Conservation (phyloP, 805 yeast genomes). For the Saturnispora mendoncae region DNA sequence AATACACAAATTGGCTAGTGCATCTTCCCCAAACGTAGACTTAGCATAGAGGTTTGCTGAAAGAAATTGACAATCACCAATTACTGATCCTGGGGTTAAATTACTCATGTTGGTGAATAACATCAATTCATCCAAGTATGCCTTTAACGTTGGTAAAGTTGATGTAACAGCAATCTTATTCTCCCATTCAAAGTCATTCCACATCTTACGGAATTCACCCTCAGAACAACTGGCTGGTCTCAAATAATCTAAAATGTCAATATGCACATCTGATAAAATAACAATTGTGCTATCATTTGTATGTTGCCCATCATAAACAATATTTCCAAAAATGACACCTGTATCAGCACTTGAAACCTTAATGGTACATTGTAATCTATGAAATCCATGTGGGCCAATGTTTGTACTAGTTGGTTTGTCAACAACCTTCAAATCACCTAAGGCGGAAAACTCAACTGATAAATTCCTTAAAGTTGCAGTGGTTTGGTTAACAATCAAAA, state of each 20-base stretch:
- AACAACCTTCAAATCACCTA: conserved; percentile 91
- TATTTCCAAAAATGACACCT: conserved; percentile 95
- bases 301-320: conserved; percentile 92
- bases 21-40: conserved; percentile 95
- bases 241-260: conserved; percentile 95
- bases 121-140: conserved; percentile 67
- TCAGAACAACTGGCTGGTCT: conserved; percentile 91
- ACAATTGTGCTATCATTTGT: conserved; percentile 85
- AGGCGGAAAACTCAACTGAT: conserved; percentile 89
- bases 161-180: conserved; percentile 88
- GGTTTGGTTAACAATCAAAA: conserved; percentile 90
- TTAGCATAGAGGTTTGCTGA: conserved; percentile 90
- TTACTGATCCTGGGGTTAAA: conserved; percentile 84
- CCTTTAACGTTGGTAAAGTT: conserved; percentile 54
- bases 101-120: conserved; percentile 89
- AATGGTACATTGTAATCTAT: conserved; percentile 77
- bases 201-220: conserved; percentile 88
- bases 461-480: conserved; percentile 81
- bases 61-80: conserved; percentile 83
- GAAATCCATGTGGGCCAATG: conserved; percentile 96
- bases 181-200: conserved; percentile 99
- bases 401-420: conserved; percentile 86
- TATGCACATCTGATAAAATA: conserved; percentile 87
- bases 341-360: conserved; percentile 97
- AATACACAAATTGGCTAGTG: conserved; percentile 88